A percentile compares a stretch with the other conserved stretches of the same genome.
These are phyloP conservation scores for Acer negundo DNA, from an alignment of 345 rosid genomes.

Conservation along the genomic window DNA sequence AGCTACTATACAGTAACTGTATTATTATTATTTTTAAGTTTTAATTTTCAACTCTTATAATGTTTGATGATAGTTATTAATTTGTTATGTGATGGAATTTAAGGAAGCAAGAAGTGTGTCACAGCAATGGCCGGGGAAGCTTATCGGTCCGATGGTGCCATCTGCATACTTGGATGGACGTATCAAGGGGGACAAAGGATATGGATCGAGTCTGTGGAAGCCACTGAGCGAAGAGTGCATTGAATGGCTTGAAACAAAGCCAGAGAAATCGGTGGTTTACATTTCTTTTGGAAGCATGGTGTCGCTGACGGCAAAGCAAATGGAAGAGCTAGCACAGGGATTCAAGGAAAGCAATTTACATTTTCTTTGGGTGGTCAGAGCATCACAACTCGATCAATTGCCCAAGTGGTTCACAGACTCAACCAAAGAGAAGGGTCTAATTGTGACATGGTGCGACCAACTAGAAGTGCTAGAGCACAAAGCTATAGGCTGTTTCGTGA, in stretches of 20 bases:
- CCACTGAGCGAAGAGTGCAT: constrained; percentile 57
- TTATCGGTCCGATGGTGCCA: constrained; percentile 82
- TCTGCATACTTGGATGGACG: constrained; percentile 52
- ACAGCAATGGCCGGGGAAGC: constrained; percentile 54
- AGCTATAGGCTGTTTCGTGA: constrained; percentile 60
- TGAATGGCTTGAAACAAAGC: constrained; percentile 61
- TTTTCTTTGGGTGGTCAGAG: constrained; percentile 73
- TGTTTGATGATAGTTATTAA: background rate
- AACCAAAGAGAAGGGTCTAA: constrained; percentile 41
- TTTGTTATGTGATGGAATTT: constrained; percentile 16
- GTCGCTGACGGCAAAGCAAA: constrained; percentile 43
- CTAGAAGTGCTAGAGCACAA: constrained; percentile 56
- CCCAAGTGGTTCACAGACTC: constrained; percentile 53
- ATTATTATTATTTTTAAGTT: too few relatives aligned
- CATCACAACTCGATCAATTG: constrained; percentile 46
- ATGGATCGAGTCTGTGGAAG: constrained; percentile 74
- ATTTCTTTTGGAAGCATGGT: constrained; percentile 80
- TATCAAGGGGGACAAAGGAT: constrained; percentile 52
- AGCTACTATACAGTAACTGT: too few relatives aligned
- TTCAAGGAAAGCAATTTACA: constrained; percentile 46
- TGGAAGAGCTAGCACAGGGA: constrained; percentile 50
- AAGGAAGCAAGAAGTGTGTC: constrained; percentile 45
- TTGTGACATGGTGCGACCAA: constrained; percentile 70
- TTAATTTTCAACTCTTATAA: too few relatives aligned
- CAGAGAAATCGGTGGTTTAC: constrained; percentile 46